Evolutionary conservation across 805 yeast genomes (phyloP), one percentile per base, ranked within the genome.

Genomic region (Cyberlindnera samutprakarnensis): DNA sequence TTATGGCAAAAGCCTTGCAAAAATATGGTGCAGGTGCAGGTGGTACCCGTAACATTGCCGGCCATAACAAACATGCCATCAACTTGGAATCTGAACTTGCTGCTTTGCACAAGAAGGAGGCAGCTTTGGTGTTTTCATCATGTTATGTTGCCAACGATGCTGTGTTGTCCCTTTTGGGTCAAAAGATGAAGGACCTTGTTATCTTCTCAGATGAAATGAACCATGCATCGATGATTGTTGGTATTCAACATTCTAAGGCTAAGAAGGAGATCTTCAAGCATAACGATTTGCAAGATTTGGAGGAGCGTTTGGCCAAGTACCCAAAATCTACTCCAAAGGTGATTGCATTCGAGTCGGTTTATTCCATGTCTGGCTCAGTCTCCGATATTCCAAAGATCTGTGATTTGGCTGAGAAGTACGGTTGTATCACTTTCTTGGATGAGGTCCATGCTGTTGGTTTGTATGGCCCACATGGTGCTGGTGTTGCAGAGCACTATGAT

Each of bases 391-490:
- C 81, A 50, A 76, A 72, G 40, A 87, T 92, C 44, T 90, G 96
- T 57, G 95, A 88, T 47, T 70, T 92, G 52, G 99, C 99, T 25
- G 96, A 92, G 33, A 86, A 92, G 62, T 92, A 92, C 56, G 97
- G 97, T 41, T 97, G 97, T 28, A 62, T 92, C 49, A 92, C 99
- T 19, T 92, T 92, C 61, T 68, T 92, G 57, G 99, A 92, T 58
- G 99, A 92, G 61, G 99, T 92, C 23, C 99, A 92, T 54, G 97
- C 98, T 22, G 97, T 92, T 28, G 99, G 99, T 35, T 73, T 92
- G 79, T 92, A 92, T 56, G 99, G 99, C 50, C 97, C 99, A 38
- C 95, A 84, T 51, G 99, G 99, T 54, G 98, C 96, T 21, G 99
- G 99, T 64, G 97, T 92, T 34, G 96, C 97, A 29, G 99, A 92